Base-by-base conservation (phyloP, 75 land plant species). In the Larix kaempferi region DNA sequence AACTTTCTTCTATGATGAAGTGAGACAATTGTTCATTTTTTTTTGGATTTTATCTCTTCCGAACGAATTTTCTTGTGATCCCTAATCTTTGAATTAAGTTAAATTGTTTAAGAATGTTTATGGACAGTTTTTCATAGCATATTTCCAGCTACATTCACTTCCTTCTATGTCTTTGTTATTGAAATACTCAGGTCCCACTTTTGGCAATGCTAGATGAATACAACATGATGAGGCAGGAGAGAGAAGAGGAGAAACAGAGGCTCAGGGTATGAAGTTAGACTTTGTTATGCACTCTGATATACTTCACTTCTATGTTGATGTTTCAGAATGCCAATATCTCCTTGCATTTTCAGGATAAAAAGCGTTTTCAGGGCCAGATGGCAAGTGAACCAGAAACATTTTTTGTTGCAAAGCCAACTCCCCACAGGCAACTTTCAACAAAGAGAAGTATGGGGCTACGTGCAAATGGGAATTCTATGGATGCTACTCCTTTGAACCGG, bases 141-240 rank as follows among this genome's bases (percentile, higher is more conserved):
- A 44, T 65, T 65, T 6, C 25, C 33, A 41, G 35, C n/a, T 10
- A 69, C 14, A 65, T 65, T 35, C 16, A 67, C 12, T 52, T 54
- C 37, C 26, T 19, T 49, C 27, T 21, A 44, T 16, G 57, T 78
- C 26, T 56, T 54, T 63, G 63, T 39, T 64, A 6, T 2, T 52
- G 44, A 12, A 41, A 27, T 57, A 62, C 77, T 17, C 82, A 90
- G 93, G 83, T 82, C 26, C 71, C 82, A 12, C 59, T 82, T 16
- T 74, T 82, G 16, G 69, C 83, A 37, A 82, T 80, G 83, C 72
- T 82, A 25, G 83, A 82, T 69, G 83, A 82, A 37, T 82, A 82
- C 75, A 78, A 82, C 64, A 78, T 78, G 44, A 21, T 82, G 29
- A 61, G 83, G n/a, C 57, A 62, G 39, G 83, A 82, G 26, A 78